phyloP scores from a whole-genome alignment of 768 basidiomycete species.

The Xanthoconium purpureum region DNA sequence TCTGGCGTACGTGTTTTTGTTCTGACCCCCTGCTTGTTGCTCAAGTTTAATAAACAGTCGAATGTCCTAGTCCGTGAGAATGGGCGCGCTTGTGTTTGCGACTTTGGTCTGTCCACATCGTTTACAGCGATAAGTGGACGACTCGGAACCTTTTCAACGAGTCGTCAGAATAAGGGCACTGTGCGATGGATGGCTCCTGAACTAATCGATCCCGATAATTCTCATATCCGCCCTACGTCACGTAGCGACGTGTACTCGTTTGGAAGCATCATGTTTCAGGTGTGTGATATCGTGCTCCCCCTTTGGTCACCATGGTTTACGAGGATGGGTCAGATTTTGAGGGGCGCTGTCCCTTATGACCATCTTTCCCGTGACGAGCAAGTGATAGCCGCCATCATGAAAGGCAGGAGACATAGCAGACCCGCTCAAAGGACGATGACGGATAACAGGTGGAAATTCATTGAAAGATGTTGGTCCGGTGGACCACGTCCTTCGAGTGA shows the following conservation, averaged over 20 bases:
- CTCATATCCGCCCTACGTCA: background rate
- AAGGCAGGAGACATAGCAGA: background rate
- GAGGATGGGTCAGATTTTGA: background rate
- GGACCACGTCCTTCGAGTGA: background rate
- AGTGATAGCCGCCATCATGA: background rate
- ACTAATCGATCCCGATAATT: background rate
- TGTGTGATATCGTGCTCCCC: background rate
- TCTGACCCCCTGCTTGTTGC: background rate
- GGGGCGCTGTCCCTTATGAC: slow-evolving; percentile 3
- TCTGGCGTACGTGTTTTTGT: background rate
- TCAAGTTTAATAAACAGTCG: background rate
- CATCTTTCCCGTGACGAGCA: background rate
- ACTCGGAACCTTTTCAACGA: background rate
- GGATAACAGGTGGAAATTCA: background rate
- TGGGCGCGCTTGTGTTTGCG: background rate
- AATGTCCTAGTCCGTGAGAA: background rate
- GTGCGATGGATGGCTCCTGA: slow-evolving; percentile 5
- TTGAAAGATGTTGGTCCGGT: background rate
- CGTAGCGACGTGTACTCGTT: slow-evolving; percentile 8
- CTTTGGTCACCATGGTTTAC: background rate
- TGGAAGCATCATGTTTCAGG: slow-evolving; percentile 12
- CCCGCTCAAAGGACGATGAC: background rate
- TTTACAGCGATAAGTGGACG: background rate
- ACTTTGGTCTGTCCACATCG: slow-evolving; percentile 8
- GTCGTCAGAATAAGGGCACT: background rate